Conservation (phyloP, 257 asterid species). For the Scutellaria galericulata region DNA sequence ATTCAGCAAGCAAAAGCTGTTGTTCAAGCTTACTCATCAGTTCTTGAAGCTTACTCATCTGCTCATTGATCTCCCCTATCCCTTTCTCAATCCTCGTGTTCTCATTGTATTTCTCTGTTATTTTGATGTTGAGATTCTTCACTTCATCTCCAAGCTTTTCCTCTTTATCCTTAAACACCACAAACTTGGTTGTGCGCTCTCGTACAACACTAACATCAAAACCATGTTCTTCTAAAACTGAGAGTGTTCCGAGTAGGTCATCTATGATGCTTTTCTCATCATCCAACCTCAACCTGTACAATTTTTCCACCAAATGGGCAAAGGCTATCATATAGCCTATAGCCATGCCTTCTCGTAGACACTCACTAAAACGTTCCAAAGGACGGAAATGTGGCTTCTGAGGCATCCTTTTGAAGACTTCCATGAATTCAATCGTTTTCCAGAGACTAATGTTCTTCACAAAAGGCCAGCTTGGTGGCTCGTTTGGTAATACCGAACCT, state of each 20-base stretch:
- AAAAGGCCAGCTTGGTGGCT: slow-evolving; percentile 59
- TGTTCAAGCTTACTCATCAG: too few relatives aligned
- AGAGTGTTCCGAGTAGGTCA: slow-evolving; percentile 59
- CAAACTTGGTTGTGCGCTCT: slow-evolving; percentile 43
- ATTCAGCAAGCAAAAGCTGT: slow-evolving; percentile 40
- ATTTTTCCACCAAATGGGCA: slow-evolving; percentile 56
- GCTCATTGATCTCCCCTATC: slow-evolving; percentile 45
- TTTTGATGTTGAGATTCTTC: slow-evolving; percentile 38
- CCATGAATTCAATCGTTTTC: slow-evolving; percentile 73
- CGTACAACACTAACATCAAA: slow-evolving; percentile 53
- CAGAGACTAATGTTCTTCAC: slow-evolving; percentile 61
- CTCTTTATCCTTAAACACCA: slow-evolving; percentile 45
- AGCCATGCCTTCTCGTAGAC: slow-evolving; percentile 80
- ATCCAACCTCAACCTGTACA: slow-evolving; percentile 46
- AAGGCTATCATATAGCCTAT: slow-evolving; percentile 77
- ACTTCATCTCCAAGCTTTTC: slow-evolving; percentile 41
- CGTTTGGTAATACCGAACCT: slow-evolving; percentile 28
- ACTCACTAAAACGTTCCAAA: slow-evolving; percentile 51
- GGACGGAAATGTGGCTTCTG: slow-evolving; percentile 89
- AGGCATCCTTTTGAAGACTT: slow-evolving; percentile 65
- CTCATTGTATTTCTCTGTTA: slow-evolving; percentile 36
- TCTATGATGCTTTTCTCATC: slow-evolving; percentile 50
- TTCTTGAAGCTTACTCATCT: slow-evolving; percentile 51
- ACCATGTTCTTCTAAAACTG: slow-evolving; percentile 73
- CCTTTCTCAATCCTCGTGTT: slow-evolving; percentile 45